Evolutionary conservation across 495 filamentous ascomycete genomes (phyloP), one percentile per base, ranked within the genome.

Genomic region (Neurospora sp.): DNA sequence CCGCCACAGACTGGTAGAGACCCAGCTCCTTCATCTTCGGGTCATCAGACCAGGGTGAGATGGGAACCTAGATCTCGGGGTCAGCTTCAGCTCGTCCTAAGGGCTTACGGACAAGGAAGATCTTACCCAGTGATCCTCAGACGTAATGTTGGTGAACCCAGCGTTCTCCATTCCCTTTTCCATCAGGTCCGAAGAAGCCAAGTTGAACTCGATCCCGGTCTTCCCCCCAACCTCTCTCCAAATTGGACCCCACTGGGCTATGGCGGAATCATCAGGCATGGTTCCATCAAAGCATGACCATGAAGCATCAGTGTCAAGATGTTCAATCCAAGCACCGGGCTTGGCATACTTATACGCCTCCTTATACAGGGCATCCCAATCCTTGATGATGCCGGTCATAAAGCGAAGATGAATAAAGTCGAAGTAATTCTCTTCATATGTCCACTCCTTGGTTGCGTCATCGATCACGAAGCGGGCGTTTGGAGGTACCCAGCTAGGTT

Each of bases 321-420:
- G 76, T 68, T 81, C 73, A 41, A 80, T 70, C 73, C 74, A 78
- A 2, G 75, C 81, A 7, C 83, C 83, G 7, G 83, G 83, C 59
- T 81, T 82, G 0, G 82, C 72, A 2, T 74, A 69, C 1, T 39
- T 35, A 41, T 78, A 82, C 3, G 75, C 78, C 71, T 85, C 75
- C 22, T 72, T 22, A 61, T 82, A 79, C 0, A 81, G 81, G 27
- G 71, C 76, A 5, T 79, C 77, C 86, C 86, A 90, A 73, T 89
- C 83, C n/a, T 74, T 42, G 8, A 89, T 78, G 3, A 78, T 80
- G 10, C 87, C 87, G 53, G 83, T 80, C n/a, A n/a, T n/a, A 9
- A 90, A 86, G 4, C 88, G 86, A 14, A 84, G 73, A 74, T 90
- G 88, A 41, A 90, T 81, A 71, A 84, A 86, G 77, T 90, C 88